Conservation (phyloP, 2,329 filamentous ascomycete genomes). For the Diaporthe vexans region DNA sequence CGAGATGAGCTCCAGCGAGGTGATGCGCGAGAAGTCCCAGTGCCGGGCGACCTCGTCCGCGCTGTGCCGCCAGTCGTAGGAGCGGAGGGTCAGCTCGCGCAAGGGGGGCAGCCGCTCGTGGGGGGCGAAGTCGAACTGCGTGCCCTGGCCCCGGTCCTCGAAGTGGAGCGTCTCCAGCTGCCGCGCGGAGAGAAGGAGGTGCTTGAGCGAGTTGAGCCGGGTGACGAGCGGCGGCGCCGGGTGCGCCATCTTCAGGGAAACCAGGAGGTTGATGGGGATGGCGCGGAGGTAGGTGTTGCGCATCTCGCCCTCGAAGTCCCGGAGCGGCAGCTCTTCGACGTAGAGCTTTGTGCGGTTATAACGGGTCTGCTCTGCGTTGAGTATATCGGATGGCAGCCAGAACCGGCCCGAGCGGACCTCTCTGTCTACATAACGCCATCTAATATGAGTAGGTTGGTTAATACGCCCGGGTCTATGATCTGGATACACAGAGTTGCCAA, state of each 20-base stretch:
- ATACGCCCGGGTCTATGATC: not conserved
- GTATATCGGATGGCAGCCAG: conserved; percentile 57
- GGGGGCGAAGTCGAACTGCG: conserved; percentile 56
- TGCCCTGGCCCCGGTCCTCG: conserved; percentile 60
- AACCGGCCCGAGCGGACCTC: conserved; percentile 47
- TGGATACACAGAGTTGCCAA: not conserved
- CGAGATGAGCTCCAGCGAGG: conserved; percentile 57
- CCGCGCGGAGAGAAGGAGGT: conserved; percentile 54
- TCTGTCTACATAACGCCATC: conserved; percentile 56
- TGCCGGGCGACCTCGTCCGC: conserved; percentile 54
- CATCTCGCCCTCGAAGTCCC: conserved; percentile 52
- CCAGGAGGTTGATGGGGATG: conserved; percentile 55
- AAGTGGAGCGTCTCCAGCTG: conserved; percentile 58
- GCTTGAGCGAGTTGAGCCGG: conserved; percentile 58
- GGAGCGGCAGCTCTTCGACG: conserved; percentile 58
- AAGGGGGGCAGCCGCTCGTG: conserved; percentile 60
- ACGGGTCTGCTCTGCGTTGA: conserved; percentile 50
- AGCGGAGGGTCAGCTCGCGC: conserved; percentile 57
- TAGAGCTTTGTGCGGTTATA: conserved; percentile 52
- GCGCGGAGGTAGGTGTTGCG: conserved; percentile 54
- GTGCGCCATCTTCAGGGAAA: conserved; percentile 57
- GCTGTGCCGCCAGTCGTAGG: conserved; percentile 64
- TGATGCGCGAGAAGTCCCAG: conserved; percentile 62
- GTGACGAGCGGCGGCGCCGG: conserved; percentile 58
- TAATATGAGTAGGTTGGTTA: conserved; percentile 43